phyloP scores from a whole-genome alignment of 1,284 basidiomycete species.

The Trichosporon sp. region DNA sequence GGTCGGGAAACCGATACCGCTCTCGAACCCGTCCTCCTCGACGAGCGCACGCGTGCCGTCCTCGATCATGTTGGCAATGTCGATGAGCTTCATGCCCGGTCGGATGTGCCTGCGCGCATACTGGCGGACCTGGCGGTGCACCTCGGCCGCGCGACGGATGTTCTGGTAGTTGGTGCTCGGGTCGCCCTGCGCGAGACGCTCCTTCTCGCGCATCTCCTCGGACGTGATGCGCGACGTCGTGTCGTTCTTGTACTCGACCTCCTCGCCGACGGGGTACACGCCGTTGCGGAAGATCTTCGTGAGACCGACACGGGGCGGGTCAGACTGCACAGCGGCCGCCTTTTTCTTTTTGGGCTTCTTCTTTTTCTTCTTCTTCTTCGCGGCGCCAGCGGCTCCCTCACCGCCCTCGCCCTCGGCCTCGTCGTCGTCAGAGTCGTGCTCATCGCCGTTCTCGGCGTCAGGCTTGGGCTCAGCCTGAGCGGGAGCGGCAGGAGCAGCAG shows the following conservation, averaged over 20 bases:
- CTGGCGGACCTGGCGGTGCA: conserved; percentile 87
- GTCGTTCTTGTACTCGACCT: conserved; percentile 87
- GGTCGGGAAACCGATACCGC: conserved; percentile 94
- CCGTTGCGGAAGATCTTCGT: conserved; percentile 87
- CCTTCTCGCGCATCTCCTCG: conserved; percentile 84
- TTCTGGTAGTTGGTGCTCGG: conserved; percentile 80
- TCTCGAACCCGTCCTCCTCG: conserved; percentile 78
- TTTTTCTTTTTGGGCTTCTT: conserved; percentile 86
- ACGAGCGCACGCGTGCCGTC: conserved; percentile 85
- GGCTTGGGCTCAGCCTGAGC: conserved; percentile 36
- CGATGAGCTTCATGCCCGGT: conserved; percentile 92
- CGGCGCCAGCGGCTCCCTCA: conserved; percentile 43
- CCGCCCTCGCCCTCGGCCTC: conserved; percentile 51
- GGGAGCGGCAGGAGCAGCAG: conserved; percentile 33
- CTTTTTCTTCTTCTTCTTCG: conserved; percentile 89
- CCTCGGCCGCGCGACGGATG: conserved; percentile 89
- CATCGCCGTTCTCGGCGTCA: conserved; percentile 22
- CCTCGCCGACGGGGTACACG: conserved; percentile 86
- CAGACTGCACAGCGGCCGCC: conserved; percentile 67
- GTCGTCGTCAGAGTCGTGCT: conserved; percentile 32
- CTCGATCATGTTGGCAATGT: conserved; percentile 93
- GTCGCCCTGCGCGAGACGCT: conserved; percentile 75
- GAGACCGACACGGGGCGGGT: conserved; percentile 88
- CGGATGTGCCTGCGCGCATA: conserved; percentile 81
- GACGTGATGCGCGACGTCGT: conserved; percentile 85